Conservation (phyloP, 202 grass and related monocot species). For the Alloteropsis angusta region DNA sequence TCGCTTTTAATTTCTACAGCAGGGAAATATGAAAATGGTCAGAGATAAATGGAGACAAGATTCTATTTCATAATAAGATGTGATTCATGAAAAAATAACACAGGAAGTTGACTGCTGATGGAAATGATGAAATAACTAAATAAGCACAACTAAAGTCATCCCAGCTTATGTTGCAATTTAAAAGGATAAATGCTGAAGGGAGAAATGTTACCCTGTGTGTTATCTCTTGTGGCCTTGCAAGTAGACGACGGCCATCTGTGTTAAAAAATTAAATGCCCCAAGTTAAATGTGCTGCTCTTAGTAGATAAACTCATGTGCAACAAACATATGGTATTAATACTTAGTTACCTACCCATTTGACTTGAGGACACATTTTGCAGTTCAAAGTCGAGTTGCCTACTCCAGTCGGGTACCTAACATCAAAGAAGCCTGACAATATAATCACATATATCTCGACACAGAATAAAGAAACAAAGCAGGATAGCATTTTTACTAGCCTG, state of each 20-base stretch:
- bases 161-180: constrained; percentile 8
- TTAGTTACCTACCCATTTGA: constrained; percentile 25
- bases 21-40: constrained; percentile 2
- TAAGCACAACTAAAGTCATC: background rate
- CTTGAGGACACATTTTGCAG: constrained; percentile 26
- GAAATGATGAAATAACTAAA: constrained; percentile 9
- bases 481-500: constrained; percentile 19
- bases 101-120: background rate
- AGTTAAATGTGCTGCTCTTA: background rate
- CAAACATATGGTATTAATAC: background rate
- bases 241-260: constrained; percentile 26
- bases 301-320: background rate
- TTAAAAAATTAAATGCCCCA: background rate
- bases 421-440: constrained; percentile 4
- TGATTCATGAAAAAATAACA: background rate
- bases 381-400: constrained; percentile 15
- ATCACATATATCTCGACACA: constrained; percentile 6
- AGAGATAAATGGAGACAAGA: background rate
- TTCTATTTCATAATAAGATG: background rate
- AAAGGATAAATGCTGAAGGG: background rate
- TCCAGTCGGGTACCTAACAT: constrained; percentile 29
- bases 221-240: constrained; percentile 25
- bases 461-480: background rate
- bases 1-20: constrained; percentile 46
- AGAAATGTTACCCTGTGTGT: constrained; percentile 35